phyloP scores from a whole-genome alignment of 1,284 basidiomycete species.

The Cystobasidiaceae sp. region DNA sequence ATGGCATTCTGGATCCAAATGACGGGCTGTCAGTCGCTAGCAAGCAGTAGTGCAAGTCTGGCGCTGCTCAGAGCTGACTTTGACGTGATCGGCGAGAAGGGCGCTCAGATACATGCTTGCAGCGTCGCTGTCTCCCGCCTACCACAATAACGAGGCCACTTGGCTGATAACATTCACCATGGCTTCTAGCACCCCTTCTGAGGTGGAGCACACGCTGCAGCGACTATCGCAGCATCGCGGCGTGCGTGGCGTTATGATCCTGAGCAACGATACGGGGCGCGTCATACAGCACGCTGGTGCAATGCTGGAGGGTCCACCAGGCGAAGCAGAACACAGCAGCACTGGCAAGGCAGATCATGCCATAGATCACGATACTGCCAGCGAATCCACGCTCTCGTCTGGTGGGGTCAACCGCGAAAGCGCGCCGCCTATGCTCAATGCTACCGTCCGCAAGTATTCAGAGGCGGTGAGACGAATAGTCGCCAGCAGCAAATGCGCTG shows the following conservation, averaged over 20 bases:
- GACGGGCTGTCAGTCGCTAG: background rate
- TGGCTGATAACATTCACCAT: background rate
- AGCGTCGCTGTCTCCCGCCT: too few relatives aligned
- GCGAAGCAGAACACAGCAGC: background rate
- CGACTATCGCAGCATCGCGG: conserved; percentile 72
- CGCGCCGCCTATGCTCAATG: conserved; percentile 42
- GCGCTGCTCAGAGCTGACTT: background rate
- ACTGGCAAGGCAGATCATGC: background rate
- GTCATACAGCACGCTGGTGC: conserved; percentile 78
- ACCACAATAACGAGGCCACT: background rate
- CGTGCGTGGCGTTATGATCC: conserved; percentile 78
- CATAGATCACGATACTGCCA: conserved; percentile 6
- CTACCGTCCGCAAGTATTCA: conserved; percentile 73
- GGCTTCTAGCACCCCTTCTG: conserved; percentile 54
- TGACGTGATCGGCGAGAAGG: too few relatives aligned
- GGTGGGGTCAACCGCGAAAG: background rate
- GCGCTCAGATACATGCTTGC: too few relatives aligned
- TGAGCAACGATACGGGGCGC: conserved; percentile 51
- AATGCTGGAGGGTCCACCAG: conserved; percentile 64
- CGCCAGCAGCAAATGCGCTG: conserved; percentile 63
- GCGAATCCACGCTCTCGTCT: background rate
- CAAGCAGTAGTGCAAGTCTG: background rate
- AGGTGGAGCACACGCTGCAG: conserved; percentile 69
- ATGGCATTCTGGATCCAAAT: conserved; percentile 34
- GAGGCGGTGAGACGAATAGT: conserved; percentile 70